Evolutionary conservation across 768 basidiomycete species (phyloP).

Genomic region (Psilocybe cubensis): DNA sequence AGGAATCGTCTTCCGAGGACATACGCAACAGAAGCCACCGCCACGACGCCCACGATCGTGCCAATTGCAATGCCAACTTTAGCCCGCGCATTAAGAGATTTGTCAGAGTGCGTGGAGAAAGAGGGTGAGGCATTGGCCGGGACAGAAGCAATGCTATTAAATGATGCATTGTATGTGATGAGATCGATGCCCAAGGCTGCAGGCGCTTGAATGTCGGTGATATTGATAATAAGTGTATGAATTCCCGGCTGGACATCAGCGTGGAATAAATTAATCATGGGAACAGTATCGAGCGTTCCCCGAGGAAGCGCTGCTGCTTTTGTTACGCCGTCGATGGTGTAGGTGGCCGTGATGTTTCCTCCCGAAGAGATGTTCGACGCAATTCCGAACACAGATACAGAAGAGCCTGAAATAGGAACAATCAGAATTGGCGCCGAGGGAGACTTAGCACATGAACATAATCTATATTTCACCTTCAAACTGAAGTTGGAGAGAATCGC

Average conservation of each 20-base stretch:
- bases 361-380: constrained; percentile 28
- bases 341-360: constrained; percentile 36
- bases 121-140: constrained; percentile 3
- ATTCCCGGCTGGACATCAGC: constrained; percentile 33
- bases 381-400: constrained; percentile 39
- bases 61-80: constrained; percentile 23
- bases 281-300: constrained; percentile 30
- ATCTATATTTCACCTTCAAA: constrained; percentile 35
- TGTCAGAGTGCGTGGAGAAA: not conserved
- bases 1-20: constrained; percentile 1
- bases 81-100: constrained; percentile 3
- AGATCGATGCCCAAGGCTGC: constrained; percentile 42
- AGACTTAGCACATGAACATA: not conserved
- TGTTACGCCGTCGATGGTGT: constrained; percentile 38
- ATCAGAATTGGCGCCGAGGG: constrained; percentile 7
- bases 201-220: constrained; percentile 35
- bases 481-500: constrained; percentile 35
- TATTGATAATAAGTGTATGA: constrained; percentile 41
- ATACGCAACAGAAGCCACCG: not conserved
- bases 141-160: constrained; percentile 19
- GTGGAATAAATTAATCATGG: constrained; percentile 40
- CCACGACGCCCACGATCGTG: not conserved
- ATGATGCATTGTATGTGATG: constrained; percentile 41
- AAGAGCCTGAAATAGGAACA: constrained; percentile 31
- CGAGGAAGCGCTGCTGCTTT: constrained; percentile 27